Conservation (phyloP, 805 yeast genomes). For the Myxozyma melibiosi region DNA sequence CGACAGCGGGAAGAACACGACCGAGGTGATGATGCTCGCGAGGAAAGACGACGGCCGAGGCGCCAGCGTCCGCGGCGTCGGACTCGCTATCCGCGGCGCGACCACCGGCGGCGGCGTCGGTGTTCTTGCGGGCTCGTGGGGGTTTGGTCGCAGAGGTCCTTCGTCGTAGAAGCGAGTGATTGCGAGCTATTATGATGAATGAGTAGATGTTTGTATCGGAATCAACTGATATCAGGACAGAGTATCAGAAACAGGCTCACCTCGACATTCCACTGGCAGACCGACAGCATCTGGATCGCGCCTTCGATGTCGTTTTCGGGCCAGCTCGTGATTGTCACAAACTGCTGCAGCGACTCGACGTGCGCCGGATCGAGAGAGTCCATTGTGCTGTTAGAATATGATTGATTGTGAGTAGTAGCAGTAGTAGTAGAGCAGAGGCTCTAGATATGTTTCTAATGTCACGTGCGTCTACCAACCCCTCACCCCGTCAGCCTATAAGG, state of each 20-base stretch:
- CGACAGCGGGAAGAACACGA: slow-evolving; percentile 43
- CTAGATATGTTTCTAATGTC: too few relatives aligned
- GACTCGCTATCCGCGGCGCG: slow-evolving; percentile 33
- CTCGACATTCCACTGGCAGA: slow-evolving; percentile 48
- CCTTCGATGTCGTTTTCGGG: slow-evolving; percentile 35
- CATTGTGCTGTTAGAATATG: too few relatives aligned
- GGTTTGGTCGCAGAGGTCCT: slow-evolving; percentile 29
- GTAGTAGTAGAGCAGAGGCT: too few relatives aligned
- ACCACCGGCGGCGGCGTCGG: slow-evolving; percentile 38
- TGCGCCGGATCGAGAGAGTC: slow-evolving; percentile 21
- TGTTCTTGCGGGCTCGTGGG: slow-evolving; percentile 13
- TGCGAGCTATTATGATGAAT: slow-evolving; percentile 18
- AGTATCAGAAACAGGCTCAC: slow-evolving; percentile 23
- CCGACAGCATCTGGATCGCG: slow-evolving; percentile 39
- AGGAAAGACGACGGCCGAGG: slow-evolving; percentile 42
- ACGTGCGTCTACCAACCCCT: too few relatives aligned
- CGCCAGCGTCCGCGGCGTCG: slow-evolving; percentile 33
- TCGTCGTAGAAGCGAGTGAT: slow-evolving; percentile 30
- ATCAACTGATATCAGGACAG: neutral
- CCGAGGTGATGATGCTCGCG: slow-evolving; percentile 37
- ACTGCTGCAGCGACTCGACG: slow-evolving; percentile 36
- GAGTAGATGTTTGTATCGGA: neutral
- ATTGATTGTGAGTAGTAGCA: too few relatives aligned
- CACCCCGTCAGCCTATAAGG: too few relatives aligned
- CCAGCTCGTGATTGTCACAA: slow-evolving; percentile 43